A percentile compares a stretch with the other conserved stretches of the same genome.
phyloP scores from a whole-genome alignment of 2,329 filamentous ascomycete species.

The Byssochlamys sp. region DNA sequence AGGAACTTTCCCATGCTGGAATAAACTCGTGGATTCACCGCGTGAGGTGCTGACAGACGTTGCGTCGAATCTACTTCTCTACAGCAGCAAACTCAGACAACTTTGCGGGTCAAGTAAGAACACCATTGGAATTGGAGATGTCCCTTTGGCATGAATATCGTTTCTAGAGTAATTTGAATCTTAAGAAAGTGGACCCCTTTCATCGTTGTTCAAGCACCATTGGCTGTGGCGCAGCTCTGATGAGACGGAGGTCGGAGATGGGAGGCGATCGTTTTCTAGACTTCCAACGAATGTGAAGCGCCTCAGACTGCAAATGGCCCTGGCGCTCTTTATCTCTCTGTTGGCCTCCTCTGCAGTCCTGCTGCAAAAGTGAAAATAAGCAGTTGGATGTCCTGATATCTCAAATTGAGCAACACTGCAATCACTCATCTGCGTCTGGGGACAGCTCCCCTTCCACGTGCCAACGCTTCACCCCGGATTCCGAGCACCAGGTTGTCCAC shows the following conservation, averaged over 20 bases:
- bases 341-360: not conserved
- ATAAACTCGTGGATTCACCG: not conserved
- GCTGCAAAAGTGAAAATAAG: not conserved
- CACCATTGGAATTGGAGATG: no score
- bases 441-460: not conserved
- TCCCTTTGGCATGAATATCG: no score
- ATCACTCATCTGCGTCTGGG: not conserved
- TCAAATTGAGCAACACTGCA: not conserved
- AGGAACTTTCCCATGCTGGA: not conserved
- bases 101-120: no score
- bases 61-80: no score
- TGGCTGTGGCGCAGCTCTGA: not conserved
- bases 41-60: not conserved
- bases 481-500: not conserved
- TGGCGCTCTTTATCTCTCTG: not conserved
- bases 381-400: not conserved
- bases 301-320: not conserved
- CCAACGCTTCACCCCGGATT: not conserved
- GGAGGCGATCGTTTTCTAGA: not conserved
- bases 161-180: no score
- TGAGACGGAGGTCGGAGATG: not conserved
- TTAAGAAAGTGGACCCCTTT: not conserved
- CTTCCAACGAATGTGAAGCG: not conserved
- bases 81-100: no score
- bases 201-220: not conserved